Base-by-base conservation (phyloP, 768 basidiomycete genomes). In the Thelephora ganbajun region DNA sequence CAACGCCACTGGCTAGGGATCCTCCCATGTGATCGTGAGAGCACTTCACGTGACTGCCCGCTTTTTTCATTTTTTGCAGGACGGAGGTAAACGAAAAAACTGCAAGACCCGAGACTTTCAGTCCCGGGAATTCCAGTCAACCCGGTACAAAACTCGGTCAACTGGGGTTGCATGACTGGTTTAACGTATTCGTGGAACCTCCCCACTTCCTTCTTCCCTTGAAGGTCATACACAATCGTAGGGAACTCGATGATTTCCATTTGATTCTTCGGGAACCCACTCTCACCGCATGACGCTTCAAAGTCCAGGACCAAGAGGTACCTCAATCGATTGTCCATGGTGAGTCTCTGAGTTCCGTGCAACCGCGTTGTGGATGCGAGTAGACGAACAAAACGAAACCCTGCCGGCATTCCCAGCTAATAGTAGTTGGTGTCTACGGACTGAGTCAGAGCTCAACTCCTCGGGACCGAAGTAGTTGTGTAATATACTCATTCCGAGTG, bases 41-140 rank as follows among this genome's bases (percentile, higher is more conserved):
- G n/a, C n/a, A n/a, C n/a, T n/a, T n/a, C n/a, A n/a, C n/a, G n/a
- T n/a, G n/a, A n/a, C n/a, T n/a, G n/a, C n/a, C n/a, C n/a, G n/a
- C n/a, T n/a, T n/a, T n/a, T n/a, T n/a, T n/a, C n/a, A n/a, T n/a
- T n/a, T n/a, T n/a, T n/a, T n/a, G n/a, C n/a, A n/a, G n/a, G n/a
- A n/a, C n/a, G n/a, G n/a, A n/a, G n/a, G n/a, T n/a, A n/a, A n/a
- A n/a, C n/a, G n/a, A n/a, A n/a, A n/a, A n/a, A n/a, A n/a, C n/a
- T n/a, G n/a, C n/a, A n/a, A n/a, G n/a, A n/a, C n/a, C n/a, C n/a
- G n/a, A n/a, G n/a, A n/a, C n/a, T n/a, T n/a, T n/a, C n/a, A n/a
- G n/a, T n/a, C n/a, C n/a, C n/a, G n/a, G n/a, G n/a, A n/a, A n/a
- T 62, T 2, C 61, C 61, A 18, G 61, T 62, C 36, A 62, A 50